phyloP scores from a whole-genome alignment of 2,329 filamentous ascomycete species.

The Trichoderma gracile region DNA sequence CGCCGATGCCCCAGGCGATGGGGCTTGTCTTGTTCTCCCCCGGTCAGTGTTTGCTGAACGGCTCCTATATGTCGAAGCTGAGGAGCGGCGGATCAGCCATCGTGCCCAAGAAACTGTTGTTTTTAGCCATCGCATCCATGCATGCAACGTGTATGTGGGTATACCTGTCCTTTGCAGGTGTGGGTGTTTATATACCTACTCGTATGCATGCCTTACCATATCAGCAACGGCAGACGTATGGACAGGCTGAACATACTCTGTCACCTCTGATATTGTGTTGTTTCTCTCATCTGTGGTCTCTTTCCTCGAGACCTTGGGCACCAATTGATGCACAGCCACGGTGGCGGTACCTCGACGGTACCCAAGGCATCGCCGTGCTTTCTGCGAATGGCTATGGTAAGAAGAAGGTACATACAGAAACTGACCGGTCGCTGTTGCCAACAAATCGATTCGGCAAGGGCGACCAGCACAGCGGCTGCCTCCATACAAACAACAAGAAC shows the following conservation, averaged over 20 bases:
- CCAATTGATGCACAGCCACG: not conserved
- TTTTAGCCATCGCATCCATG: conserved; percentile 5
- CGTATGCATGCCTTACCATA: conserved; percentile 8
- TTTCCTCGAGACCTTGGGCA: conserved; percentile 3
- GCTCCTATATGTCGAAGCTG: conserved; percentile 10
- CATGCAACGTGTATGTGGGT: conserved; percentile 19
- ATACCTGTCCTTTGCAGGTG: conserved; percentile 1
- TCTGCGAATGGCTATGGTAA: not conserved
- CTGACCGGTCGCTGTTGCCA: not conserved
- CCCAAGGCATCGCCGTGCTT: not conserved
- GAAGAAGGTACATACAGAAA: not conserved
- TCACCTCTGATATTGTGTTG: not conserved
- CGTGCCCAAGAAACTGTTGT: conserved; percentile 13
- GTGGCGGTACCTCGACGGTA: not conserved
- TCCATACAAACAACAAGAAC: not conserved
- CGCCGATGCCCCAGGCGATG: not conserved
- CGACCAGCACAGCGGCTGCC: not conserved
- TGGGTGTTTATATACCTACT: conserved; percentile 11
- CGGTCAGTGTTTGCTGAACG: conserved; percentile 11
- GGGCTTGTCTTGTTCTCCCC: not conserved
- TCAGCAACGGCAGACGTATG: not conserved
- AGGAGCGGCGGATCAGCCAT: conserved; percentile 5
- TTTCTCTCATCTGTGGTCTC: not conserved
- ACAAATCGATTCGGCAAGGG: not conserved
- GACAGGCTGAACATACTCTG: not conserved